A percentile compares a stretch with the other conserved stretches of the same genome.
Evolutionary conservation across 305 asterid genomes (phyloP).

Genomic region (Fraxinus xanthoxyloides): DNA sequence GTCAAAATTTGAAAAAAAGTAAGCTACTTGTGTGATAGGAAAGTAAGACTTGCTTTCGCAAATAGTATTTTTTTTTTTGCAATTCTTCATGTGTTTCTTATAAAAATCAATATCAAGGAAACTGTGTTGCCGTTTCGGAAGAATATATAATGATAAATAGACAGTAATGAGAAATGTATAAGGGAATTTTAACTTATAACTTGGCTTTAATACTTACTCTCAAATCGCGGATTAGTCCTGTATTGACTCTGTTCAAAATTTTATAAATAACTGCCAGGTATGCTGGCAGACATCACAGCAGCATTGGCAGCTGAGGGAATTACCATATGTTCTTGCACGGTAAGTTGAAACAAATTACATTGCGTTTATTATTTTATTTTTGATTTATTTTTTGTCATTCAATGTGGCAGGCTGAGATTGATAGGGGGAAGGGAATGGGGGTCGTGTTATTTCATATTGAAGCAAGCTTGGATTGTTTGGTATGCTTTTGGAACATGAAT

Average conservation of each 20-base stretch:
- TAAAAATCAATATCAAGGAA: not conserved
- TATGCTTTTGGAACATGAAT: slow-evolving; percentile 24
- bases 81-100: not conserved
- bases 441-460: slow-evolving; percentile 79
- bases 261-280: slow-evolving; percentile 44
- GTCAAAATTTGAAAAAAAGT: not conserved
- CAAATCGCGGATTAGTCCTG: not conserved
- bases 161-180: no score
- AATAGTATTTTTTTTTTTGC: not conserved
- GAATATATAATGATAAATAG: not conserved
- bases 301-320: slow-evolving; percentile 72
- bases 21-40: no score
- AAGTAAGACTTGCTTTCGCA: not conserved
- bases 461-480: slow-evolving; percentile 76
- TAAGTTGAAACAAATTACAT: slow-evolving; percentile 35
- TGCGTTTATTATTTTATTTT: not conserved
- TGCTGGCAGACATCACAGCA: slow-evolving; percentile 85
- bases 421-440: slow-evolving; percentile 68
- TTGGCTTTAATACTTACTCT: not conserved
- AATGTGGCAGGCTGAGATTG: slow-evolving; percentile 70
- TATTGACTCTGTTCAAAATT: not conserved
- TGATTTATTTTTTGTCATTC: no score
- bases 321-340: slow-evolving; percentile 79
- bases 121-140: not conserved
- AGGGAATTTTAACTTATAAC: not conserved